These are phyloP conservation scores for Penicillium sp. DNA, from an alignment of 2,329 filamentous ascomycete species.

Conservation along the genomic window DNA sequence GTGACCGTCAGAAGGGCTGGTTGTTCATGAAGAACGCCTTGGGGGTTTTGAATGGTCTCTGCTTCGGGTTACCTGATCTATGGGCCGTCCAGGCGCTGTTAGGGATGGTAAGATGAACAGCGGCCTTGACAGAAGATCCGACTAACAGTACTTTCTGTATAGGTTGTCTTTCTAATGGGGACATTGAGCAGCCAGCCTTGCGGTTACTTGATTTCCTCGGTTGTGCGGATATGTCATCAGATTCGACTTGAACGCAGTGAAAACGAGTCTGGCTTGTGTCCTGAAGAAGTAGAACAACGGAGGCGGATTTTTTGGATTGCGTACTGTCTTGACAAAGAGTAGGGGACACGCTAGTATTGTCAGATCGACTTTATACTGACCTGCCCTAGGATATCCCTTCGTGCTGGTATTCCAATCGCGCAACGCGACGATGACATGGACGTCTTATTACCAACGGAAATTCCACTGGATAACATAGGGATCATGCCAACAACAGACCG, in stretches of 20 bases:
- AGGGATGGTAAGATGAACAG: neutral
- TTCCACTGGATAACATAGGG: neutral
- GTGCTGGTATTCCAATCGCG: neutral
- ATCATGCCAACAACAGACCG: neutral
- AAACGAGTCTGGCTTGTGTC: neutral
- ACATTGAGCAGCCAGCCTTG: neutral
- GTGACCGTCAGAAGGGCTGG: neutral
- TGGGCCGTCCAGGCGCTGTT: neutral
- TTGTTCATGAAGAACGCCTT: neutral
- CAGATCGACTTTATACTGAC: neutral
- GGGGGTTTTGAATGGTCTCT: neutral
- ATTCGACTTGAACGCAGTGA: neutral
- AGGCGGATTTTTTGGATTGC: neutral
- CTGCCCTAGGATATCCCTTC: neutral
- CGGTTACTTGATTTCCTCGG: neutral
- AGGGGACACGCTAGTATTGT: neutral
- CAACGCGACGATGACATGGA: neutral
- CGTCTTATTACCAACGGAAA: neutral
- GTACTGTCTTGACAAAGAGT: neutral
- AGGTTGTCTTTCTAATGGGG: neutral
- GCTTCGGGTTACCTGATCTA: neutral
- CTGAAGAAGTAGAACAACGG: neutral
- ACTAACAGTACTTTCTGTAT: neutral
- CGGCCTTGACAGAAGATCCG: neutral
- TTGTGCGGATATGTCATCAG: neutral